Evolutionary conservation across 768 basidiomycete genomes (phyloP).

Genomic region (Clitopilus hobsonii): DNA sequence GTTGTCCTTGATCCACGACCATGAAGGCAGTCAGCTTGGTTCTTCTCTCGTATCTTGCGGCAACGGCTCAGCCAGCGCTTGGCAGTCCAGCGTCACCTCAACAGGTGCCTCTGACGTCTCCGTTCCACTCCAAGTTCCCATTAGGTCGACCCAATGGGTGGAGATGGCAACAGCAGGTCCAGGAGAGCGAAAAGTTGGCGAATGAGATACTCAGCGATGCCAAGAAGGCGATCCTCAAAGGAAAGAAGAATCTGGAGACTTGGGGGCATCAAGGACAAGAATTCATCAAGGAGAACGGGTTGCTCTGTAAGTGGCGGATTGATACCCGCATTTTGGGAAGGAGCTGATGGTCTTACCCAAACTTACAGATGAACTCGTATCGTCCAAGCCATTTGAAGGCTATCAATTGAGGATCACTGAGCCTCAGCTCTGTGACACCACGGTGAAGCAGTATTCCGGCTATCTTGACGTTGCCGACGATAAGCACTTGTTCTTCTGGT

Average conservation of each 20-base stretch:
- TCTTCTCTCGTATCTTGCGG: constrained; percentile 9
- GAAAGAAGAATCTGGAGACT: constrained; percentile 48
- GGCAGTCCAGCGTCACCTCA: constrained; percentile 8
- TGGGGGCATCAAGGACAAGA: constrained; percentile 62
- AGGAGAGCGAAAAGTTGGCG: constrained; percentile 4
- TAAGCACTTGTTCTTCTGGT: constrained; percentile 90
- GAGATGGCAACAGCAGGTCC: constrained; percentile 21
- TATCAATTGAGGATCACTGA: constrained; percentile 61
- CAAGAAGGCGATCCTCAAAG: constrained; percentile 37
- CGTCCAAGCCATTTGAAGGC: constrained; percentile 41
- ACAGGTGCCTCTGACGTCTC: background rate
- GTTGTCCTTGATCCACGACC: background rate
- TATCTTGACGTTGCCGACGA: constrained; percentile 79
- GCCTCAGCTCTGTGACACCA: constrained; percentile 71
- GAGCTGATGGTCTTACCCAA: too few relatives aligned
- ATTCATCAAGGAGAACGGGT: constrained; percentile 65
- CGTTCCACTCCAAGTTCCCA: background rate
- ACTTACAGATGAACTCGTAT: constrained; percentile 66
- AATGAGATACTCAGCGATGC: constrained; percentile 35
- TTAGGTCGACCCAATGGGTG: constrained; percentile 36
- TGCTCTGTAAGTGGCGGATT: constrained; percentile 46
- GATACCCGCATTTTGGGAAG: constrained; percentile 1
- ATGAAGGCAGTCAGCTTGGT: constrained; percentile 13
- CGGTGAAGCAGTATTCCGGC: constrained; percentile 79
- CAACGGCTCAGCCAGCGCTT: background rate